These are phyloP conservation scores for Neofusicoccum ribis DNA, from an alignment of 2,329 filamentous ascomycete species.

Conservation along the genomic window DNA sequence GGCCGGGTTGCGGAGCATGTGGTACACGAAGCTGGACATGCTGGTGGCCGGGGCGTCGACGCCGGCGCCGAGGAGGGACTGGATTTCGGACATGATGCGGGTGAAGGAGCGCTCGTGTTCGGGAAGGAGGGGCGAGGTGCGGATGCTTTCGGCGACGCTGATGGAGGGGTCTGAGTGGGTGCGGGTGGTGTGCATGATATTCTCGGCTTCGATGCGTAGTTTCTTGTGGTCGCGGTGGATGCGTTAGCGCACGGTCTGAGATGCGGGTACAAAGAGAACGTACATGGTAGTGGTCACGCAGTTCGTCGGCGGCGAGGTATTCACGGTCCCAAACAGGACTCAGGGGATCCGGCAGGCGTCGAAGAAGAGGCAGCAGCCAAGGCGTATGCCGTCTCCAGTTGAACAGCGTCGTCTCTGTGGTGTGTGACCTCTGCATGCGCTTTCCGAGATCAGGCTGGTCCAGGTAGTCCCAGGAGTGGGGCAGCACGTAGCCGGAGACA, in stretches of 20 bases:
- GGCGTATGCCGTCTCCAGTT: not conserved
- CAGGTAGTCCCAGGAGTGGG: not conserved
- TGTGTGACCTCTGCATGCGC: not conserved
- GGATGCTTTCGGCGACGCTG: not conserved
- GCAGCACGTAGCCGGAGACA: not conserved
- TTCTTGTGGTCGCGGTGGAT: not conserved
- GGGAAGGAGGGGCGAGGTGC: constrained; percentile 8
- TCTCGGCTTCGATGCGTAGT: not conserved
- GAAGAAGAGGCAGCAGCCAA: not conserved
- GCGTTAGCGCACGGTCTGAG: too few species aligned
- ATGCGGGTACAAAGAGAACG: not conserved
- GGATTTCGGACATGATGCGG: constrained; percentile 22
- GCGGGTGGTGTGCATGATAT: not conserved
- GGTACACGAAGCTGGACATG: constrained; percentile 21
- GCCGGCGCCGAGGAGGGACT: constrained; percentile 23
- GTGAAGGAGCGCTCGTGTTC: constrained; percentile 4
- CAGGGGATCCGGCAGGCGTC: not conserved
- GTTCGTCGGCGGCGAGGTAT: not conserved
- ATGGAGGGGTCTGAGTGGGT: not conserved
- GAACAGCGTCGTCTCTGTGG: not conserved
- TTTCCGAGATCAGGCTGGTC: not conserved
- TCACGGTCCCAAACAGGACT: not conserved
- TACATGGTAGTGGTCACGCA: not conserved
- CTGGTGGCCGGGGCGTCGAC: constrained; percentile 23
- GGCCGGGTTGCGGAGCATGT: constrained; percentile 20